Base-by-base conservation (phyloP, 345 rosid genomes). In the Gossypium anomalum region DNA sequence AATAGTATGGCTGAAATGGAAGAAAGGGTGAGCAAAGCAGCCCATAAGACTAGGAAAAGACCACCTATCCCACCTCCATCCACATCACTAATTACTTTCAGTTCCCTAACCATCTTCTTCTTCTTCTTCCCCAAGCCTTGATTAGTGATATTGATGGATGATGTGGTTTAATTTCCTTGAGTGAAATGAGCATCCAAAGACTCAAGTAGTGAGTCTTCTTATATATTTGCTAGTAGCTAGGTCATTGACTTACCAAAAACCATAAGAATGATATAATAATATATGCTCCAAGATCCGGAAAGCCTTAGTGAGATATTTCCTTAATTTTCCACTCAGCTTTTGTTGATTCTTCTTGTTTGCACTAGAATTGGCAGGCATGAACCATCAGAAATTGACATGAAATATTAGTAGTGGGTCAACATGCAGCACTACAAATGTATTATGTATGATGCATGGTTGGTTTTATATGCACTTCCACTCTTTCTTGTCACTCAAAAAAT, bases 1-100 rank as follows among this genome's bases (percentile, higher is more conserved):
- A 89, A 85, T 72, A 91, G 57, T 17, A 85, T 71, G 80, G 83
- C 87, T 16, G 85, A 87, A 47, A 90, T 64, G 43, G 82, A 51
- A 72, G 83, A 85, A 63, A 85, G 76, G 71, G 82, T 79, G 10
- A 89, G 51, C 67, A 86, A 65, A 78, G 67, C 90, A 14, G 80
- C 77, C 81, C 81, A 85, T 17, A 87, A 52, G 65, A 86, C 56
- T 38, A 75, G 75, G 58, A 43, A 41, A 72, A 47, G 23, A 6
- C 70, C 78, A 44, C 75, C 59, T 7, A 45, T 13, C 5, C 73
- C 68, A 11, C 57, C 72, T 55, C 51, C 76, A 70, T 63, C 43
- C 45, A 45, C 62, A 41, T 53, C 55, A 2, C 27, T 38, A 14
- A 34, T 23, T 43, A 74, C 70, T 61, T 55, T 81, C 45, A 78